A percentile compares a stretch with the other conserved stretches of the same genome.
Conservation (phyloP, 768 basidiomycete species). For the Suillus spraguei region DNA sequence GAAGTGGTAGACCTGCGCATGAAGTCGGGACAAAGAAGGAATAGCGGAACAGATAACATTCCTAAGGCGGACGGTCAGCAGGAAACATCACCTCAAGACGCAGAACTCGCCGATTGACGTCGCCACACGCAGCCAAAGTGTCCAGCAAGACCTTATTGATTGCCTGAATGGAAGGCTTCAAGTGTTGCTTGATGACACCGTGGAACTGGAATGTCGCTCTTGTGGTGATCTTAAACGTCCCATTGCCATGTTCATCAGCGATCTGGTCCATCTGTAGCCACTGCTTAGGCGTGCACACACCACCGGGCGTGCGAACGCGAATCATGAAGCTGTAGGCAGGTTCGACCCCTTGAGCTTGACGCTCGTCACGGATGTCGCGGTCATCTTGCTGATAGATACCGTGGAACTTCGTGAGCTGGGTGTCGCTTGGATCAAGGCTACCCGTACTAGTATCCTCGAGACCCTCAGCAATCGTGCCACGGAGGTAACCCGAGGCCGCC, state of each 20-base stretch:
- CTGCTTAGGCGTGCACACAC: slow-evolving; percentile 89
- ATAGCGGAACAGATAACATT: slow-evolving; percentile 93
- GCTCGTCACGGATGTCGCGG: slow-evolving; percentile 96
- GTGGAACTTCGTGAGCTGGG: slow-evolving; percentile 97
- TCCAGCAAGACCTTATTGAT: slow-evolving; percentile 92
- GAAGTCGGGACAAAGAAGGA: slow-evolving; percentile 85
- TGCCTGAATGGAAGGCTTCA: slow-evolving; percentile 95
- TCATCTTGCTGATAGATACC: slow-evolving; percentile 98
- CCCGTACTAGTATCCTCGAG: slow-evolving; percentile 85
- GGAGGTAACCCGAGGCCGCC: slow-evolving; percentile 89
- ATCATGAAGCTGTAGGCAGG: slow-evolving; percentile 99
- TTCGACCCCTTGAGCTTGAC: slow-evolving; percentile 89
- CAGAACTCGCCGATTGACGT: slow-evolving; percentile 80
- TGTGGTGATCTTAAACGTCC: slow-evolving; percentile 97
- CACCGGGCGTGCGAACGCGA: slow-evolving; percentile 93
- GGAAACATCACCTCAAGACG: not conserved
- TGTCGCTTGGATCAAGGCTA: slow-evolving; percentile 88
- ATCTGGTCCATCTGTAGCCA: slow-evolving; percentile 98
- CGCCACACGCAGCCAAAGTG: slow-evolving; percentile 97
- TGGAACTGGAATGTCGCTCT: slow-evolving; percentile 99
- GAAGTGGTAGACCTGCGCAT: slow-evolving; percentile 82
- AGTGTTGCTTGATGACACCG: slow-evolving; percentile 94
- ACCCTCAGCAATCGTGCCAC: slow-evolving; percentile 94
- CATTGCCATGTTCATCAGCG: slow-evolving; percentile 91
- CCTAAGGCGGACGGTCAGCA: slow-evolving; percentile 39